phyloP scores from a whole-genome alignment of 2,329 filamentous ascomycete species.

The Penicillium sp. region DNA sequence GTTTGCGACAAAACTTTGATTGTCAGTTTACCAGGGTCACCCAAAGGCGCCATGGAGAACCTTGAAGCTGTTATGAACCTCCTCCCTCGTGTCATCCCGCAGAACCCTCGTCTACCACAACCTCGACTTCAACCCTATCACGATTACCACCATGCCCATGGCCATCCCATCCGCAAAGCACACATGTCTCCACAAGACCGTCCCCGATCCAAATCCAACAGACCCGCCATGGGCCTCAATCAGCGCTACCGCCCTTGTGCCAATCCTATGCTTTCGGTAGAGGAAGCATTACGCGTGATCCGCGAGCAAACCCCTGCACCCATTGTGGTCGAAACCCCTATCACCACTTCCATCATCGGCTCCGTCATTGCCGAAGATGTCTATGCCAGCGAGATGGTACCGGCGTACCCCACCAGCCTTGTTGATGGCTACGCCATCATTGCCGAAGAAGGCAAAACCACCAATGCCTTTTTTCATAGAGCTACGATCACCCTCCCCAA shows the following conservation, averaged over 20 bases:
- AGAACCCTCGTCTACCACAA: background rate
- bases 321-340: slow-evolving; percentile 47
- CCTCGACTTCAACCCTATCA: background rate
- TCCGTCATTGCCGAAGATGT: slow-evolving; percentile 75
- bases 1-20: background rate
- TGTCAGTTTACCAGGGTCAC: background rate
- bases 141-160: background rate
- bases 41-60: background rate
- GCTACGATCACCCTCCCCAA: slow-evolving; percentile 62
- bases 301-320: slow-evolving; percentile 59
- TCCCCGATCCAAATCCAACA: slow-evolving; percentile 35
- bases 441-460: slow-evolving; percentile 78
- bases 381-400: slow-evolving; percentile 69
- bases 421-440: slow-evolving; percentile 90
- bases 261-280: slow-evolving; percentile 60
- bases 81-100: background rate
- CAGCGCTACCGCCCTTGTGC: background rate
- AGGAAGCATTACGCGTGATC: slow-evolving; percentile 66
- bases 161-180: background rate
- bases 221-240: background rate
- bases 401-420: slow-evolving; percentile 85
- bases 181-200: slow-evolving; percentile 51
- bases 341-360: slow-evolving; percentile 60
- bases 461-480: slow-evolving; percentile 58
- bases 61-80: background rate